These are phyloP conservation scores for Penicillium riverlandense DNA, from an alignment of 495 filamentous ascomycete species.

Conservation along the genomic window DNA sequence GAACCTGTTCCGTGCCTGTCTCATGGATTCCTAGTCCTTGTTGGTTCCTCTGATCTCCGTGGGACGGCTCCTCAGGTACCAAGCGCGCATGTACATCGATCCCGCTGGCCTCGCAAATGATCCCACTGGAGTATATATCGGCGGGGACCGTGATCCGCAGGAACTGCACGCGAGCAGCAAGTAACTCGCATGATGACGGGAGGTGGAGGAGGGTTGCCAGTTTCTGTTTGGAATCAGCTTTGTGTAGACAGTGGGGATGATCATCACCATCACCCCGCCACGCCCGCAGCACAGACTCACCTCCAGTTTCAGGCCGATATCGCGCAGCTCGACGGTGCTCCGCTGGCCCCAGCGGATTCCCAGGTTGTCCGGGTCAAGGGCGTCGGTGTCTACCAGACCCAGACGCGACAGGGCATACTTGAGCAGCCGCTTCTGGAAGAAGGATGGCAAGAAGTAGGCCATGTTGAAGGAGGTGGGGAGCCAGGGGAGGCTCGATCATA, in stretches of 20 bases:
- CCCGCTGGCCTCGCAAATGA: constrained; percentile 69
- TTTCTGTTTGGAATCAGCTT: constrained; percentile 45
- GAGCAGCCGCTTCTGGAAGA: constrained; percentile 74
- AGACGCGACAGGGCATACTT: constrained; percentile 73
- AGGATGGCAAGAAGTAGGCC: constrained; percentile 61
- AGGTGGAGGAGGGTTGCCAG: constrained; percentile 65
- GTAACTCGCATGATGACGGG: constrained; percentile 58
- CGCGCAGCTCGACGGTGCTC: constrained; percentile 69
- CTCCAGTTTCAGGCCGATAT: constrained; percentile 70
- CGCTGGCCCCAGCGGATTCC: constrained; percentile 70
- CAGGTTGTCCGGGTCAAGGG: constrained; percentile 69
- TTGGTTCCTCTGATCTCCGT: constrained; percentile 3
- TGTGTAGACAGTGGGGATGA: neutral
- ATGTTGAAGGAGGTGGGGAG: constrained; percentile 28
- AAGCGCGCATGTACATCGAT: constrained; percentile 57
- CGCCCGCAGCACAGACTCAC: constrained; percentile 35
- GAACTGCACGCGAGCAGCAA: constrained; percentile 59
- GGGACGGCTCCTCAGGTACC: constrained; percentile 20
- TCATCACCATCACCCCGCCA: neutral
- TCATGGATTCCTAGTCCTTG: constrained; percentile 3
- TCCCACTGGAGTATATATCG: constrained; percentile 72
- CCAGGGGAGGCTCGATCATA: constrained; percentile 20
- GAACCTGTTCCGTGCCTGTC: constrained; percentile 11
- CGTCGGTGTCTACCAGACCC: constrained; percentile 74
- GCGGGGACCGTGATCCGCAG: constrained; percentile 74